Base-by-base conservation (phyloP, 805 yeast genomes). In the Candida gorgasii region DNA sequence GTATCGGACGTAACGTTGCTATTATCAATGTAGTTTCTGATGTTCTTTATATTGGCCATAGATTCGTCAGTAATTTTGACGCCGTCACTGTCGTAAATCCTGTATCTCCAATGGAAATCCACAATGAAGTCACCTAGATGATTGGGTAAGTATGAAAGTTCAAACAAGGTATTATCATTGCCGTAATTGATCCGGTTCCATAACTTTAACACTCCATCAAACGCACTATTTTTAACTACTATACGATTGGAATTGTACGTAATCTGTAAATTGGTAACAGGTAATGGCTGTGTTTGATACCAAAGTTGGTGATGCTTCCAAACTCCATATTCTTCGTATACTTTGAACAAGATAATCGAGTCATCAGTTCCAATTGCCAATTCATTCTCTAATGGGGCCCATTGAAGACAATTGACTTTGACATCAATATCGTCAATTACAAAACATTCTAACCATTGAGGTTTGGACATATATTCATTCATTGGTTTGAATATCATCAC, bases 141-240 rank as follows among this genome's bases (percentile, higher is more conserved):
- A 55, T 86, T 95, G n/a, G 78, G 73, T 16, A 89, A 62, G 52
- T 85, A 82, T 0, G 79, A 65, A 47, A 88, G 65, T 52, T 85
- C 93, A 57, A 88, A 89, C 5, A 82, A 73, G 29, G 79, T 74
- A 26, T 62, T 58, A 36, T 58, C 61, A 19, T 75, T 73, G 24
- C 85, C 89, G 54, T 81, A 86, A 6, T 84, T 76, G 6, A 80
- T 70, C 39, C 97, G 67, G 41, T 81, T 73, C 96, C 96, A 90
- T 2, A 88, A 69, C 55, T 87, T 88, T 20, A 87, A 80, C 11
- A 85, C 66, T 26, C 71, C 69, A 58, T 88, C 96, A 57, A 74
- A 78, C 30, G 66, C 67, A 0, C 86, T 82, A 28, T 77, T 72
- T 37, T 84, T 75, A 7, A 89, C 85, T 16, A 64, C 52, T 15